Conservation (phyloP, 2,329 filamentous ascomycete species). For the Aureobasidium pullulans region DNA sequence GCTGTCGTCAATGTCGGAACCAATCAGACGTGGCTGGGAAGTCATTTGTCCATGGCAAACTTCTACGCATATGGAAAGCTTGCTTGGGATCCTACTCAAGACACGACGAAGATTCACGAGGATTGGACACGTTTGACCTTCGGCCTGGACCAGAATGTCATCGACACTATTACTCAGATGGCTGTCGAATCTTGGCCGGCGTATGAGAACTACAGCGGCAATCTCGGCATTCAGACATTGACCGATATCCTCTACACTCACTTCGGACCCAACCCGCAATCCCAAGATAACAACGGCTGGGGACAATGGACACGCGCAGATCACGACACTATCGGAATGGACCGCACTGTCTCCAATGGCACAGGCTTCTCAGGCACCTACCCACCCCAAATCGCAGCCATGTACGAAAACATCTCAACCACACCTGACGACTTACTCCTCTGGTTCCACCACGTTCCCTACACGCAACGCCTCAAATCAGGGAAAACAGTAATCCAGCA, state of each 20-base stretch:
- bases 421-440: conserved; percentile 62
- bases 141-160: conserved; percentile 45
- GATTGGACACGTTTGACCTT: conserved; percentile 66
- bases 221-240: conserved; percentile 62
- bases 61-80: conserved; percentile 62
- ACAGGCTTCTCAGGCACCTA: conserved; percentile 62
- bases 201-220: conserved; percentile 65
- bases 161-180: conserved; percentile 54
- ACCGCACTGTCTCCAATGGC: conserved; percentile 60
- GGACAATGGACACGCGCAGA: conserved; percentile 67
- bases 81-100: conserved; percentile 54
- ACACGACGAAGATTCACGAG: conserved; percentile 46
- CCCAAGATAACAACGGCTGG: conserved; percentile 61
- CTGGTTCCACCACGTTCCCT: conserved; percentile 70
- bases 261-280: conserved; percentile 60
- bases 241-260: conserved; percentile 61
- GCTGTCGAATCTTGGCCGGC: conserved; percentile 63
- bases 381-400: conserved; percentile 49
- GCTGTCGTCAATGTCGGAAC: conserved; percentile 61
- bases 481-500: conserved; percentile 63
- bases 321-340: conserved; percentile 56
- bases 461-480: conserved; percentile 54
- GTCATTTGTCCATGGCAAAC: conserved; percentile 63
- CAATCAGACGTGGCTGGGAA: conserved; percentile 61
- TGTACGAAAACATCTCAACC: conserved; percentile 53